Base-by-base conservation (phyloP, 1,284 basidiomycete genomes). In the Apiotrichum mycotoxinovorans region DNA sequence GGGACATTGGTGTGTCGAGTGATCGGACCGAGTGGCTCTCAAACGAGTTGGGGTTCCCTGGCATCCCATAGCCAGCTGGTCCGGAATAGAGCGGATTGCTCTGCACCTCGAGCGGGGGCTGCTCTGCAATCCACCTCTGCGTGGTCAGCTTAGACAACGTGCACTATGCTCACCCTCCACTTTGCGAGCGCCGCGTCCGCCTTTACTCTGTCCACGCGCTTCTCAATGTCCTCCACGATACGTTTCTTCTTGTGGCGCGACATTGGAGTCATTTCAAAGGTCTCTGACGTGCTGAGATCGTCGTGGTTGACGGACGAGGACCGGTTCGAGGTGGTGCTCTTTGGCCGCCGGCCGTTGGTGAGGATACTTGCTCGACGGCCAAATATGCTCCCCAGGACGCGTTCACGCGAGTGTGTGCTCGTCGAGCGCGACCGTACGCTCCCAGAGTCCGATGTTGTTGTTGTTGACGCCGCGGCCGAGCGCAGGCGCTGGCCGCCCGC, bases 81-180 rank as follows among this genome's bases (percentile, higher is more conserved):
- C 30, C 33, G n/a, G 35, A 18, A 14, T 41, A 48, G 38, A 57
- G 20, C 2, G 56, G 57, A 33, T 55, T 52, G 10, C 51, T 20
- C 2, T 52, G 51, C 2, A 33, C 27, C 25, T 54, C 48, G 20
- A 47, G 56, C 0, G 61, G 33, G 1, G 71, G 66, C 51, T 71
- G 66, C 42, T 74, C 71, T 14, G 66, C 57, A 23, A 68, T 64
- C 71, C 71, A 73, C 66, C 67, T 67, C 72, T 74, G 56, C n/a
- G n/a, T 25, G 14, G 15, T 8, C 20, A 12, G 50, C n/a, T 60
- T 54, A 65, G 48, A 20, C 4, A 23, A 23, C 1, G 14, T 10
- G n/a, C 20, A 17, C 23, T 22, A 23, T 8, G 66, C 71, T 56
- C 57, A 74, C 72, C 59, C 73, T 63, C 73, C 73, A 75, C 57